These are phyloP conservation scores for Diversispora eburnea DNA, from an alignment of 192 early-diverging fungal species.

Conservation along the genomic window DNA sequence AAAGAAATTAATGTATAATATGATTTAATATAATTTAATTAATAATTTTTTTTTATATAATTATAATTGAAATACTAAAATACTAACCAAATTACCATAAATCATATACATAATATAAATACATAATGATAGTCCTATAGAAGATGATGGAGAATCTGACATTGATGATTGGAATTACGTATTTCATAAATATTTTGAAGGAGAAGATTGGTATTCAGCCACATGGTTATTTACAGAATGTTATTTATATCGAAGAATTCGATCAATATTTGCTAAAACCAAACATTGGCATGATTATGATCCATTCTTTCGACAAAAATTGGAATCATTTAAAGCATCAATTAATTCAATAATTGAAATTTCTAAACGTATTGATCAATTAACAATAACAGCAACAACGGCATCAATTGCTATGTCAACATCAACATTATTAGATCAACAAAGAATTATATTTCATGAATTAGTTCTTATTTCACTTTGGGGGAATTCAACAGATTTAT, in stretches of 20 bases:
- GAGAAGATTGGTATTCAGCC: slow-evolving; percentile 66
- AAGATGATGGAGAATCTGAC: slow-evolving; percentile 54
- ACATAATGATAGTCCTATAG: slow-evolving; percentile 39
- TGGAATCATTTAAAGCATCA: slow-evolving; percentile 64
- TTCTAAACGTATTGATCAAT: slow-evolving; percentile 45
- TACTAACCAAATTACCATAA: background rate
- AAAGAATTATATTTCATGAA: slow-evolving; percentile 59
- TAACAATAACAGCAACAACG: slow-evolving; percentile 35
- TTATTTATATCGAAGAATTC: slow-evolving; percentile 75
- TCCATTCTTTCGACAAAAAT: slow-evolving; percentile 68
- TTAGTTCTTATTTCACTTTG: slow-evolving; percentile 75
- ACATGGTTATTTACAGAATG: slow-evolving; percentile 85
- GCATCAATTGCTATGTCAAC: slow-evolving; percentile 17
- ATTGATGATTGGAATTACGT: slow-evolving; percentile 62
- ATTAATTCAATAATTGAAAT: slow-evolving; percentile 62
- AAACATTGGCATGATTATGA: slow-evolving; percentile 67
- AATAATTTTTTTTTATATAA: background rate
- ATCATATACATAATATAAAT: too few species aligned
- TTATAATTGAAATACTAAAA: background rate
- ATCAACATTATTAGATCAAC: slow-evolving; percentile 20
- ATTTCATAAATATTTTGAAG: slow-evolving; percentile 49
- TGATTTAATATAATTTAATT: background rate
- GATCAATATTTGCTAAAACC: slow-evolving; percentile 53
- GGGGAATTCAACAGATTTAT: slow-evolving; percentile 89
- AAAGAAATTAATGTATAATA: slow-evolving; percentile 46